Conservation (phyloP, 2,329 filamentous ascomycete genomes). For the Monilinia vaccinii-corymbosi region DNA sequence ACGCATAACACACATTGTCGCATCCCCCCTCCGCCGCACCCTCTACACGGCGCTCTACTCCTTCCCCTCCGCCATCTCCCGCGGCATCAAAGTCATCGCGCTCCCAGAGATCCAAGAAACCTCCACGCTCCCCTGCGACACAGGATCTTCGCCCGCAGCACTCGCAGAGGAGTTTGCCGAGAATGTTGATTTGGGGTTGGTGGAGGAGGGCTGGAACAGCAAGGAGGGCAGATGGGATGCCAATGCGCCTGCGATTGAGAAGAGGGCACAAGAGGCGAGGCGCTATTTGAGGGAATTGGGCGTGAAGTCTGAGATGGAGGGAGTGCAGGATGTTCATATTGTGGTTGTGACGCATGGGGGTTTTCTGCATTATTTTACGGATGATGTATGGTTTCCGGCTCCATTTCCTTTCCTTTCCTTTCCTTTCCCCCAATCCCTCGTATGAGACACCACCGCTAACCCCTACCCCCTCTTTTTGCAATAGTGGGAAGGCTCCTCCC, state of each 20-base stretch:
- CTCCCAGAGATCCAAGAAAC: constrained; percentile 75
- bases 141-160: constrained; percentile 36
- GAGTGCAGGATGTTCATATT: constrained; percentile 49
- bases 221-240: constrained; percentile 24
- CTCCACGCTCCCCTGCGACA: constrained; percentile 65
- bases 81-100: constrained; percentile 41
- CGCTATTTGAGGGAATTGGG: constrained; percentile 43
- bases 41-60: constrained; percentile 66
- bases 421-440: not conserved
- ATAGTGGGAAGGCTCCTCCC: constrained; percentile 37
- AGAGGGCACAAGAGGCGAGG: constrained; percentile 49
- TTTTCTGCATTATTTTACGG: constrained; percentile 75
- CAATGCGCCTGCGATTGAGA: constrained; percentile 29
- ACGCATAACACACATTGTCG: constrained; percentile 59
- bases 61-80: constrained; percentile 50
- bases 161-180: not conserved
- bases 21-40: constrained; percentile 73
- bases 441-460: not conserved
- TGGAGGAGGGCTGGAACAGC: not conserved
- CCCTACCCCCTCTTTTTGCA: too few relatives aligned
- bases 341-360: constrained; percentile 75
- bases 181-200: not conserved
- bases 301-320: constrained; percentile 16
- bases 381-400: constrained; percentile 48
- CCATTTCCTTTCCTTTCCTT: not conserved